A percentile compares a stretch with the other conserved stretches of the same genome.
Evolutionary conservation across 495 filamentous ascomycete species (phyloP).

Genomic region (Terfezia boudieri): DNA sequence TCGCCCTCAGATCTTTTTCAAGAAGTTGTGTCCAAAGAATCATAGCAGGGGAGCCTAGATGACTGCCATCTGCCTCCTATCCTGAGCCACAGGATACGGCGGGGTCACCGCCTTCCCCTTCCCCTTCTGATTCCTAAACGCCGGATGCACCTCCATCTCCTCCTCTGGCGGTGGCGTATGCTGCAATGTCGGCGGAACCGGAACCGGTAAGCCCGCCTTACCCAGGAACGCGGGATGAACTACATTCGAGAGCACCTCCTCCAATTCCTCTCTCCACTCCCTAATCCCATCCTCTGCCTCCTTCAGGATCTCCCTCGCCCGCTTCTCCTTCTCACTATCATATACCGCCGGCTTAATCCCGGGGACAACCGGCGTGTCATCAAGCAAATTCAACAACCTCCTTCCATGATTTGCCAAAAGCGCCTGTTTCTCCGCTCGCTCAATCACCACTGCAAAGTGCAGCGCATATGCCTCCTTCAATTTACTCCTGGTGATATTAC

Average conservation of each 20-base stretch:
- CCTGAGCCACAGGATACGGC: conserved; percentile 10
- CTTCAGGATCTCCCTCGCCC: conserved; percentile 61
- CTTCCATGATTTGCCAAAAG: conserved; percentile 78
- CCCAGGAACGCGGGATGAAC: too few relatives aligned
- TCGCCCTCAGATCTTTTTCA: too few relatives aligned
- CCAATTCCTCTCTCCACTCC: conserved; percentile 41
- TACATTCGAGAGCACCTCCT: conserved; percentile 19
- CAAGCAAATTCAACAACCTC: conserved; percentile 64
- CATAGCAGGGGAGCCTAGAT: neutral
- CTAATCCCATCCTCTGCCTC: conserved; percentile 77
- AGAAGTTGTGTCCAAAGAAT: too few relatives aligned
- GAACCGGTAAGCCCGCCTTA: too few relatives aligned
- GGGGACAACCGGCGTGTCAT: conserved; percentile 75
- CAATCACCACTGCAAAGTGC: conserved; percentile 70
- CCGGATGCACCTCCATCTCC: conserved; percentile 7
- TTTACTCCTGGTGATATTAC: conserved; percentile 85
- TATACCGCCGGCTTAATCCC: conserved; percentile 53
- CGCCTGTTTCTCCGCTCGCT: conserved; percentile 88
- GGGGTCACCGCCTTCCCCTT: conserved; percentile 2
- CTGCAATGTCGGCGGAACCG: neutral
- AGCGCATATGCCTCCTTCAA: conserved; percentile 79
- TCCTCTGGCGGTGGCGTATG: neutral
- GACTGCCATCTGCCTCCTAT: conserved; percentile 1
- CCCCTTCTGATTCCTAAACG: conserved; percentile 7
- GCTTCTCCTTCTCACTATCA: conserved; percentile 28